phyloP scores from a whole-genome alignment of 345 rosid genomes.

The Sisymbrium irio region DNA sequence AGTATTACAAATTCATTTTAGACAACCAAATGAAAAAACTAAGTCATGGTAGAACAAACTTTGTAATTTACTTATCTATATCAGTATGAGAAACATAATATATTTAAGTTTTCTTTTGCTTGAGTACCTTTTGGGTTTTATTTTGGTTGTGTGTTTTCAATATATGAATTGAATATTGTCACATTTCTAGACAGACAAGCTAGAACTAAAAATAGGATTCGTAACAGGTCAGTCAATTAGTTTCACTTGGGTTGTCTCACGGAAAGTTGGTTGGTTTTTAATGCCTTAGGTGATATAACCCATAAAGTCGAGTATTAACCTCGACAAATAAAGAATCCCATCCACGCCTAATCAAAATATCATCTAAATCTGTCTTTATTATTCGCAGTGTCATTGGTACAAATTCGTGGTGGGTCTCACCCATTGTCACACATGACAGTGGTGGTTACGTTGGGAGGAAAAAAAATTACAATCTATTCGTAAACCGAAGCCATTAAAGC shows the following conservation, averaged over 20 bases:
- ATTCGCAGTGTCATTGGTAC: not conserved
- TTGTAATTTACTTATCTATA: not conserved
- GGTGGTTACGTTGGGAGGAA: constrained; percentile 15
- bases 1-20: not conserved
- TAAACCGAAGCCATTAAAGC: not conserved
- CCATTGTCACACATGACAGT: constrained; percentile 8
- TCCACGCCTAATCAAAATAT: not conserved
- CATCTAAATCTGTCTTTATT: not conserved
- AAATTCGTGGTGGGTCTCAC: constrained; percentile 19
- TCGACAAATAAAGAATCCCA: not conserved
- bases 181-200: not conserved
- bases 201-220: not conserved
- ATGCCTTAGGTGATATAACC: constrained; percentile 7
- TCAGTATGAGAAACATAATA: too few relatives aligned
- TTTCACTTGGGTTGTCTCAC: constrained; percentile 17
- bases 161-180: not conserved
- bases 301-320: not conserved
- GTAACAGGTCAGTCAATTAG: not conserved
- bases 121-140: too few relatives aligned
- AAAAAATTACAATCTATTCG: not conserved
- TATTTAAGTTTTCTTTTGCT: not conserved
- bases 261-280: constrained; percentile 18
- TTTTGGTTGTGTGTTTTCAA: not conserved
- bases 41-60: not conserved
- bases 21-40: not conserved